Base-by-base conservation (phyloP, 441 rosid species). In the Sinapis alba region DNA sequence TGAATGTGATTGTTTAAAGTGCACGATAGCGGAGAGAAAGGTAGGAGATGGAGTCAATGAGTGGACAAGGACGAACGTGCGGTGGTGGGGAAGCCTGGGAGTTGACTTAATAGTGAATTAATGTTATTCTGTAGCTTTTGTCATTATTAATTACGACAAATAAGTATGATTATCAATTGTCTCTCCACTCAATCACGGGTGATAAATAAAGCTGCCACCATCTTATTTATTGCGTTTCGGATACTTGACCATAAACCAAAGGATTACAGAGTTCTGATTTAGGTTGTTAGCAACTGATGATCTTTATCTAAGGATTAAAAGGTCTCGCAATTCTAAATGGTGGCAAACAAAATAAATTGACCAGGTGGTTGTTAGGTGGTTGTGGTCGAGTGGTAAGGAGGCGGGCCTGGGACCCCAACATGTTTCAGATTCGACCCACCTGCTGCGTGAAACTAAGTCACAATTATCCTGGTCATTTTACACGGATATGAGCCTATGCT, bases 81-180 rank as follows among this genome's bases (percentile, higher is more conserved):
- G 81, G 81, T 61, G 69, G 77, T 78, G 60, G 81, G 77, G 81
- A 67, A 78, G n/a, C 65, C 18, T 36, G 27, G 38, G 74, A 78
- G 81, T 78, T 78, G 81, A 78, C 81, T 72, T 53, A 66, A 66
- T 19, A 71, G 63, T 65, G 61, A 43, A 28, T 63, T 79, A 38
- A 50, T 62, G 15, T 38, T 50, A 16, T 60, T 62, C 38, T 41
- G 6, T 18, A 16, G 51, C 56, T 30, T 57, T 68, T 70, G 56
- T 65, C 80, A 59, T 71, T 71, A 71, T 77, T 77, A 59, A 13
- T 71, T 71, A 63, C 63, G 76, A 65, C 72, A 77, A 71, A 68
- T 43, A 1, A 0, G 12, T 47, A 58, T 77, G 53, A 71, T 65
- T 65, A 70, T 70, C 19, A 58, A 26, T 65, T 77, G 76, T 77